Evolutionary conservation across 805 yeast genomes (phyloP), one percentile per base, ranked within the genome.

Genomic region (Trichomonascus vanleenenianus): DNA sequence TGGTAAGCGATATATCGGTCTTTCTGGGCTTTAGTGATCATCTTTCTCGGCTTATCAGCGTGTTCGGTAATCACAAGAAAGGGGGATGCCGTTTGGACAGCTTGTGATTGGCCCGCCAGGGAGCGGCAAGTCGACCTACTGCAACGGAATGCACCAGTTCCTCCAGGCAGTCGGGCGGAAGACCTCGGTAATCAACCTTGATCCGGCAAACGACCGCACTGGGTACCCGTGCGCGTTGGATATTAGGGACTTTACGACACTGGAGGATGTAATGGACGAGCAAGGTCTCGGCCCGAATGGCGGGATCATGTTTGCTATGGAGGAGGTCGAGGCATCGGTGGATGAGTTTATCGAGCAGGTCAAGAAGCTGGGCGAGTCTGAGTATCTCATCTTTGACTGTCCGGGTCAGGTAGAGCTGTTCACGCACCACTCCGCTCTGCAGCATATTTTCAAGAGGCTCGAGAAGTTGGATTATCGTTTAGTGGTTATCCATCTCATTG

Each of bases 21-120:
- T 27, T 27, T n/a, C n/a, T n/a, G n/a, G n/a, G n/a, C n/a, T n/a
- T n/a, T n/a, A n/a, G n/a, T n/a, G n/a, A n/a, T n/a, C n/a, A n/a
- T n/a, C n/a, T n/a, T n/a, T n/a, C n/a, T n/a, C n/a, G n/a, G n/a
- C n/a, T n/a, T n/a, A 8, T 5, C 8, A 22, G 27, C 27, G 7
- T 22, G 4, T 22, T 22, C 7, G 27, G 8, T 6, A 10, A 12
- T 22, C 36, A 20, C 7, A 22, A 25, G 30, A 5, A 22, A 8
- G 4, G 27, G 27, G 27, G 8, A 52, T 59, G 59, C 53, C 55
- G 32, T 63, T 85, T 63, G 96, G 95, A 2, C 96, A 93, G 65
- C 77, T 93, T 8, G 89, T 91, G 8, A 87, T 93, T 33, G 99
- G 99, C 0, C 97, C 98, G 0, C 99, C 99, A 0, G 99, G 98